Evolutionary conservation across 2,329 filamentous ascomycete species (phyloP).

Genomic region (Monilinia aucupariae): DNA sequence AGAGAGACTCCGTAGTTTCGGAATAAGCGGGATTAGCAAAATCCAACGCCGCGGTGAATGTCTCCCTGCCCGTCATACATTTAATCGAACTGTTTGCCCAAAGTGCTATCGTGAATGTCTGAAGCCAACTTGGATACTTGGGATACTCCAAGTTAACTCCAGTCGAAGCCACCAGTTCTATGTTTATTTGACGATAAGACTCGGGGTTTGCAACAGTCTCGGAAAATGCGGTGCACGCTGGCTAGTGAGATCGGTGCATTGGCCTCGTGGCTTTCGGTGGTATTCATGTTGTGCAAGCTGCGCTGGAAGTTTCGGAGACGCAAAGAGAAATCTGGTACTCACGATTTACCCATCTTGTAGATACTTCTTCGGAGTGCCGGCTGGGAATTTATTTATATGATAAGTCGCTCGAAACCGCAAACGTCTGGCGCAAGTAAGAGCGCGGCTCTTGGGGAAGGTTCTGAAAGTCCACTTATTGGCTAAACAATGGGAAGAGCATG

Average conservation of each 20-base stretch:
- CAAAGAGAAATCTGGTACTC: conserved; percentile 11
- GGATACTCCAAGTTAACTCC: no score
- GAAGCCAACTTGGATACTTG: no score
- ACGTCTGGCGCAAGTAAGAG: conserved; percentile 11
- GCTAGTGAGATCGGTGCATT: conserved; percentile 5
- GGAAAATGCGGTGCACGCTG: conserved; percentile 2
- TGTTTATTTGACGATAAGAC: neutral
- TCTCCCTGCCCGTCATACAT: neutral
- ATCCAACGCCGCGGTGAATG: neutral
- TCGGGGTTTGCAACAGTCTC: neutral
- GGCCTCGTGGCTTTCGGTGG: conserved; percentile 1
- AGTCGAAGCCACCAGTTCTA: neutral
- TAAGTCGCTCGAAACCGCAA: conserved; percentile 5
- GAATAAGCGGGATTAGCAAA: neutral
- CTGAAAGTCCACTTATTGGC: neutral
- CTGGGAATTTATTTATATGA: neutral
- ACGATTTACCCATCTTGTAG: conserved; percentile 21
- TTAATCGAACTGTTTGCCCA: neutral
- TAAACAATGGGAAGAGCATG: neutral
- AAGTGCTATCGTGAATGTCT: neutral
- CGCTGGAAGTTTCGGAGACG: conserved; percentile 6
- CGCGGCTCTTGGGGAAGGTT: conserved; percentile 6
- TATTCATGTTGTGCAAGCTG: conserved; percentile 7
- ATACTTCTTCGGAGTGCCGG: neutral
- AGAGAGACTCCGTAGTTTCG: neutral